These are phyloP conservation scores for Solanum peruvianum DNA, from an alignment of 257 asterid species.

Conservation along the genomic window DNA sequence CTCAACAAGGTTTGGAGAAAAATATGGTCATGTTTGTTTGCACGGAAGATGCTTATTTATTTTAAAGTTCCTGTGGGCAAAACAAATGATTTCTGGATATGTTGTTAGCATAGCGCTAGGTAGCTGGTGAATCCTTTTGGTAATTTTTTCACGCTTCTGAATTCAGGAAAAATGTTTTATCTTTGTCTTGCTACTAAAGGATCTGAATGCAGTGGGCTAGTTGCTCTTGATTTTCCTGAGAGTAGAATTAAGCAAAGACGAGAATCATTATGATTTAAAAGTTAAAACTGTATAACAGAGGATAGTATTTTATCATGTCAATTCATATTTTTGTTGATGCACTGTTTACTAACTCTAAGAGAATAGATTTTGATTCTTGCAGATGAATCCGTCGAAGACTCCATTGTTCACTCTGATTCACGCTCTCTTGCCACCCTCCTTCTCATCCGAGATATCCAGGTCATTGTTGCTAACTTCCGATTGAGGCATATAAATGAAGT, in stretches of 20 bases:
- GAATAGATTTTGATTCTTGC: slow-evolving; percentile 93
- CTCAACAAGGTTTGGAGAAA: not conserved
- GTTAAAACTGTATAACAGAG: not conserved
- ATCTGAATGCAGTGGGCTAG: not conserved
- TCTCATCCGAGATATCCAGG: slow-evolving; percentile 96
- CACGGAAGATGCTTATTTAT: not conserved
- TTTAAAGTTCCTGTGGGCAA: not conserved
- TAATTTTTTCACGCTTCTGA: not conserved
- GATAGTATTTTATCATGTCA: not conserved
- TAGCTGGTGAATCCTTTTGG: not conserved
- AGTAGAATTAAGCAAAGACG: not conserved
- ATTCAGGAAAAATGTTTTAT: not conserved
- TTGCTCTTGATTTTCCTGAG: not conserved
- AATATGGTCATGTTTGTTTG: not conserved
- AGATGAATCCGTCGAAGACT: slow-evolving; percentile 95
- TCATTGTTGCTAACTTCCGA: slow-evolving; percentile 5
- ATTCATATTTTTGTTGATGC: not conserved
- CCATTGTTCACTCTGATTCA: slow-evolving; percentile 90
- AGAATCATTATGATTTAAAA: not conserved
- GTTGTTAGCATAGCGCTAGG: not conserved
- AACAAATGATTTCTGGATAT: not conserved
- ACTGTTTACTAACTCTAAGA: slow-evolving; percentile 64
- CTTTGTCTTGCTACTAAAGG: not conserved
- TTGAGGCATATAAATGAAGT: not conserved
- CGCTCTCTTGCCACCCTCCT: slow-evolving; percentile 97